Base-by-base conservation (phyloP, 257 asterid genomes). In the Agastache rugosa region DNA sequence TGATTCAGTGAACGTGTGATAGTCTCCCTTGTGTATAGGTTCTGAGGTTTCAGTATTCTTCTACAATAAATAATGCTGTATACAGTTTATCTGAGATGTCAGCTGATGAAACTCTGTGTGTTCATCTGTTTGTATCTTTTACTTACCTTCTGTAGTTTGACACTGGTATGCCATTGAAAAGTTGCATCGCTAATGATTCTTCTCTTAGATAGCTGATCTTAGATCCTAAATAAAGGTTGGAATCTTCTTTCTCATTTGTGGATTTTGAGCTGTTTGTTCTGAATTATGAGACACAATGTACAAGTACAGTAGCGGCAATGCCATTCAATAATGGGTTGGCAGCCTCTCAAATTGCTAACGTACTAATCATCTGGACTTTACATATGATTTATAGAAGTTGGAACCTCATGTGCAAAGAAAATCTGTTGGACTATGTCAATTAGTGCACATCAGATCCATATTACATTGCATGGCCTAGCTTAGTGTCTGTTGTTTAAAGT, bases 401-500 rank as follows among this genome's bases (percentile, higher is more conserved):
- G 51, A 37, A 23, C 69, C 75, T 70, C 37, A 34, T 45, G 53
- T 70, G 23, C 8, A n/a, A 63, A 55, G 63, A 77, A 12, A 42
- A 62, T 45, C 80, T 35, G 42, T 69, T 39, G 27, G 70, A 23
- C 27, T 44, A 55, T 73, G 68, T 70, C 27, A 39, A 66, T 41
- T 23, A 29, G 53, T 74, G 72, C 67, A 19, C 22, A 39, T 15
- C 39, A 3, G 41, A 58, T 65, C 76, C 80, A n/a, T 67, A 61
- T 66, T 35, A 65, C 51, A 19, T 66, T 29, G 66, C 79, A 77
- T 67, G 51, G 63, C 29, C 47, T 5, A 53, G 74, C 58, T 55
- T 63, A 17, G 70, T 70, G 63, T 42, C 23, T 77, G 39, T 65
- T 15, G 37, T 63, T 77, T 64, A 62, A n/a, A 78, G 6, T 69